phyloP scores from a whole-genome alignment of 1,284 basidiomycete species.

The Austroboletus rostrupii region DNA sequence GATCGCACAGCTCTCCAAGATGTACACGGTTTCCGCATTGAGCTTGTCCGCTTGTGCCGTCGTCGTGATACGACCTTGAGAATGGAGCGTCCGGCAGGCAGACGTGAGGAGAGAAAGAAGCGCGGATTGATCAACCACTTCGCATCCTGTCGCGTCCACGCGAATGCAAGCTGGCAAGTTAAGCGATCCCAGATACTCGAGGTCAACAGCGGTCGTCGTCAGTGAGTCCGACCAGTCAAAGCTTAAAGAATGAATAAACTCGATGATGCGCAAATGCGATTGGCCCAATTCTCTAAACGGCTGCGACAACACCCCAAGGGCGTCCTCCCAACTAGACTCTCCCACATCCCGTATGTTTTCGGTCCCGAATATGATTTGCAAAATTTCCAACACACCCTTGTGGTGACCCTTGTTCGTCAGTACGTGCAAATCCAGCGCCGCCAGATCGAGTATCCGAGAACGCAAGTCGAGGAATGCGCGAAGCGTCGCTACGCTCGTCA shows the following conservation, averaged over 20 bases:
- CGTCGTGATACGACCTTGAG: constrained; percentile 65
- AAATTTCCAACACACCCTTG: constrained; percentile 66
- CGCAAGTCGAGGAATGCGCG: constrained; percentile 80
- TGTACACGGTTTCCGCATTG: constrained; percentile 66
- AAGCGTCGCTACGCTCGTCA: constrained; percentile 71
- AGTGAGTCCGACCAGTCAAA: constrained; percentile 86
- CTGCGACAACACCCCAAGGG: constrained; percentile 33
- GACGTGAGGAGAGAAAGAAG: constrained; percentile 64
- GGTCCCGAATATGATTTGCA: constrained; percentile 73
- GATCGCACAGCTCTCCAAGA: constrained; percentile 77
- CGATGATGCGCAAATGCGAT: constrained; percentile 79
- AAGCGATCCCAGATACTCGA: constrained; percentile 68
- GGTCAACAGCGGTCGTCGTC: constrained; percentile 51
- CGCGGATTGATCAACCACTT: constrained; percentile 75
- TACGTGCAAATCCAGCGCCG: constrained; percentile 87
- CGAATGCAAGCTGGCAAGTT: constrained; percentile 76
- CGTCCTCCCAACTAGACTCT: constrained; percentile 41
- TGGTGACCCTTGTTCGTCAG: constrained; percentile 75
- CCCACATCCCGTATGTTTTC: constrained; percentile 46
- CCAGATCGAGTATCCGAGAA: constrained; percentile 82
- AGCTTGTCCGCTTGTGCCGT: constrained; percentile 66
- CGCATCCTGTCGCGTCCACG: constrained; percentile 69
- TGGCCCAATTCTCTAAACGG: constrained; percentile 75
- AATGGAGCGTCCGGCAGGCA: constrained; percentile 59
- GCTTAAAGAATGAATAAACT: constrained; percentile 81